Conservation (phyloP, 2,329 filamentous ascomycete genomes). For the Nannizzia gypsea region DNA sequence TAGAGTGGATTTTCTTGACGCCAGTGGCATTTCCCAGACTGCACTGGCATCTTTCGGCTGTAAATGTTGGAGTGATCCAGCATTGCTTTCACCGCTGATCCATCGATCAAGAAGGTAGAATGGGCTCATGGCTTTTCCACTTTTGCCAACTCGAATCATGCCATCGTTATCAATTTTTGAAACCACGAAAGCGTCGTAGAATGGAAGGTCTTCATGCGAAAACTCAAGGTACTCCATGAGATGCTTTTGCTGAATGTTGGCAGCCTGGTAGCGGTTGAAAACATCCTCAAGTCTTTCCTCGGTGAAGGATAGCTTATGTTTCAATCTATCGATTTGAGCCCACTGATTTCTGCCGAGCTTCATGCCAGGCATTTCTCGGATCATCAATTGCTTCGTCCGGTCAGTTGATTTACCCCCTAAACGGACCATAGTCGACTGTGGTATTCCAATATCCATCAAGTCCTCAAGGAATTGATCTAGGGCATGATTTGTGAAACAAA, state of each 20-base stretch:
- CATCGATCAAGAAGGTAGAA: constrained; percentile 47
- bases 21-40: constrained; percentile 44
- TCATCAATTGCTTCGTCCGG: constrained; percentile 38
- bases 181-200: constrained; percentile 46
- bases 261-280: constrained; percentile 16
- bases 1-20: constrained; percentile 28
- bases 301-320: constrained; percentile 26
- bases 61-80: constrained; percentile 25
- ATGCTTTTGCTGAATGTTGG: constrained; percentile 11
- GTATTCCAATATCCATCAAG: constrained; percentile 48
- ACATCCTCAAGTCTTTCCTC: constrained; percentile 15
- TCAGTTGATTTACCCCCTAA: constrained; percentile 49
- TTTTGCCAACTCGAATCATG: constrained; percentile 36
- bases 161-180: constrained; percentile 35
- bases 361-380: constrained; percentile 33
- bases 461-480: constrained; percentile 56
- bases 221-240: constrained; percentile 44
- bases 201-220: constrained; percentile 38
- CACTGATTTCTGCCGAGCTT: constrained; percentile 28
- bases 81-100: constrained; percentile 32
- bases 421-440: constrained; percentile 42
- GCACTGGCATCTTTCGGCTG: neutral
- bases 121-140: constrained; percentile 33
- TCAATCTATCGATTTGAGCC: constrained; percentile 34
- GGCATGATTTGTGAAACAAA: constrained; percentile 59